Percentiles rank a stretch among this genome's conserved stretches.
Conservation (phyloP, 139 green algal genomes). For the Chlamydomonas applanata region DNA sequence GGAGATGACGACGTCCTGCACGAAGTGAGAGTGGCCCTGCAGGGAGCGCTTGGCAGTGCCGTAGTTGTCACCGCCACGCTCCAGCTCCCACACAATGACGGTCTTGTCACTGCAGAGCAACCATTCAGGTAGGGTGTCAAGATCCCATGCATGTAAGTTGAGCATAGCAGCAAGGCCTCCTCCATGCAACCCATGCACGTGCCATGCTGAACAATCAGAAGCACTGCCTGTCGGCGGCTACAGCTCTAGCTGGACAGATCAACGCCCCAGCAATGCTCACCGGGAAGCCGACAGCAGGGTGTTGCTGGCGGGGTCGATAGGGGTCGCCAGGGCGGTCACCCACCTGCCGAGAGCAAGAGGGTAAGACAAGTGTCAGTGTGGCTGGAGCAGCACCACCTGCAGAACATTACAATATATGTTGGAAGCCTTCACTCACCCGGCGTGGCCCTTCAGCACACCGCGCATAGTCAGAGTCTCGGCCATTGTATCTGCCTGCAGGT, state of each 20-base stretch:
- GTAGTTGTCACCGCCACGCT: conserved; percentile 76
- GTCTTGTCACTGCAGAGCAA: conserved; percentile 87
- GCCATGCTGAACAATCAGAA: too few relatives aligned
- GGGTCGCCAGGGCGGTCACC: conserved; percentile 92
- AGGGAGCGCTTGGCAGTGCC: conserved; percentile 78
- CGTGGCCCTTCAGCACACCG: conserved; percentile 74
- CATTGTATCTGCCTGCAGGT: conserved; percentile 21
- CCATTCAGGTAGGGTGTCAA: background rate
- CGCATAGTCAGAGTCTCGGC: conserved; percentile 79
- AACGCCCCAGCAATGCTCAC: conserved; percentile 48
- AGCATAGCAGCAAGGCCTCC: background rate
- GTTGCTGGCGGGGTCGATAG: conserved; percentile 91
- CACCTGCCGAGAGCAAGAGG: conserved; percentile 29
- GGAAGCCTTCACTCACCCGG: conserved; percentile 58
- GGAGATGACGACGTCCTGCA: conserved; percentile 99
- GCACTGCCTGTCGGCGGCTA: too few relatives aligned
- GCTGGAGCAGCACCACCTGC: background rate
- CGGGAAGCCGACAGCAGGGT: conserved; percentile 90
- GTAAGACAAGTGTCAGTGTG: background rate
- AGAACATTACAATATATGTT: too few relatives aligned
- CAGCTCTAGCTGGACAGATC: too few relatives aligned
- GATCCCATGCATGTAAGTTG: background rate
- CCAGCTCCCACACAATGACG: conserved; percentile 93
- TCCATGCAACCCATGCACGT: too few relatives aligned
- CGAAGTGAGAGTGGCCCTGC: conserved; percentile 91